Evolutionary conservation across 164 flowering plant genomes (phyloP).

Genomic region (Tetrastigma voinierianum): DNA sequence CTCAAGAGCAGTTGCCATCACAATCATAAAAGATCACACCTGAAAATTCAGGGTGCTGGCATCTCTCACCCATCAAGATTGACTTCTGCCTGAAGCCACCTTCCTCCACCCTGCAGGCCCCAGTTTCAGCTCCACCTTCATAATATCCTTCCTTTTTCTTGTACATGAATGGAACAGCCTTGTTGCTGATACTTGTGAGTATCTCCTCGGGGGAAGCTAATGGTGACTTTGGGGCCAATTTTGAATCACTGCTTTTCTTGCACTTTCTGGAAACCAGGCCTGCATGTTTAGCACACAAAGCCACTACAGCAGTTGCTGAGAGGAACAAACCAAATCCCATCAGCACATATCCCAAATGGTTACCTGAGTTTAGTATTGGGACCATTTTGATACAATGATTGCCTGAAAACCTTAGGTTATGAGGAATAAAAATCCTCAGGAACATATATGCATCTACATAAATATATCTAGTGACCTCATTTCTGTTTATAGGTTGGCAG

Average conservation of each 20-base stretch:
- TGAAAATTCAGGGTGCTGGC: slow-evolving; percentile 59
- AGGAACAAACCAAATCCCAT: slow-evolving; percentile 30
- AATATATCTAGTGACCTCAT: background rate
- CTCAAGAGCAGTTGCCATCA: slow-evolving; percentile 36
- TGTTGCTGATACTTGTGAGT: slow-evolving; percentile 29
- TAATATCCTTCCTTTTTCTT: slow-evolving; percentile 8
- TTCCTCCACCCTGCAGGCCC: slow-evolving; percentile 12
- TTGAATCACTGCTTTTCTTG: background rate
- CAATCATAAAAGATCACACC: slow-evolving; percentile 60
- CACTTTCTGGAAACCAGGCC: slow-evolving; percentile 7
- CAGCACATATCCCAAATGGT: slow-evolving; percentile 6
- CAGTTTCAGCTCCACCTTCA: background rate
- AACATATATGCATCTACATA: background rate
- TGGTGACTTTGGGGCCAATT: slow-evolving; percentile 14
- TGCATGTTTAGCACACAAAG: slow-evolving; percentile 42
- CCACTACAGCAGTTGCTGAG: slow-evolving; percentile 35
- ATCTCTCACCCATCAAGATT: slow-evolving; percentile 71
- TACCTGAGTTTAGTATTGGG: no score
- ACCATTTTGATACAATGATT: no score
- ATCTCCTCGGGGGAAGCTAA: slow-evolving; percentile 29
- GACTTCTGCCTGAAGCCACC: slow-evolving; percentile 61
- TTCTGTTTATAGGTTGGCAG: background rate
- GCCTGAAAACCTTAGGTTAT: no score
- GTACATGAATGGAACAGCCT: slow-evolving; percentile 24
- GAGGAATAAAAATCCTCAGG: background rate